Evolutionary conservation across 352 stramenopile genomes (phyloP), one percentile per base, ranked within the genome.

Genomic region (Globisporangium ultimum): DNA sequence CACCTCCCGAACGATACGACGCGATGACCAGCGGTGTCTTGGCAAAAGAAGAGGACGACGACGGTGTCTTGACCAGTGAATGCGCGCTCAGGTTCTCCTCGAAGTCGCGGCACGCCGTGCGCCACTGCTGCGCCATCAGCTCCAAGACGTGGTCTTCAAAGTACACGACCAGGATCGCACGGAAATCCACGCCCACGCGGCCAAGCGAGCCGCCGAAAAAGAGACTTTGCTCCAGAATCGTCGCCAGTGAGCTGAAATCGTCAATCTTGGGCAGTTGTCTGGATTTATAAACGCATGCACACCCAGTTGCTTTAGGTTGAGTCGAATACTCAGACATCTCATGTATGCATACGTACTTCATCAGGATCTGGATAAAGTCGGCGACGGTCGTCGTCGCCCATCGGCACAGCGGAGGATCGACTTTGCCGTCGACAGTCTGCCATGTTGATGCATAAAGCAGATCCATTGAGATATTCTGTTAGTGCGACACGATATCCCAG

Each of bases 241-340:
- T 91, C 9, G 84, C 80, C 24, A 95, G 72, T 12, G 81, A 90
- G 50, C 82, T 89, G 32, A 92, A 89, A 47, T 95, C 84, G 21
- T 88, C 81, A 32, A 95, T 83, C 64, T 93, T 91, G 2, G 86
- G 83, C n/a, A 95, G 64, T 59, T 91, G 78, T 22, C 86, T 95
- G 52, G 1, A 3, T n/a, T 51, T 11, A 75, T 0, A 24, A 40
- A 61, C n/a, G 9, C 18, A 21, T n/a, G 40, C 13, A 59, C 9
- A 53, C 28, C 1, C 17, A 52, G 8, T 36, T 36, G 28, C 28
- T 6, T 36, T 36, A 36, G 24, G 28, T 10, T 18, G 22, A 0
- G 22, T 28, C 13, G 18, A 22, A 32, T 10, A 36, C 28, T 6
- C 28, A 36, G 28, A 36, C n/a, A 13, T 12, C 20, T 58, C 24